Conservation (phyloP, 1,139 yeast genomes). For the Diutina rugosa region DNA sequence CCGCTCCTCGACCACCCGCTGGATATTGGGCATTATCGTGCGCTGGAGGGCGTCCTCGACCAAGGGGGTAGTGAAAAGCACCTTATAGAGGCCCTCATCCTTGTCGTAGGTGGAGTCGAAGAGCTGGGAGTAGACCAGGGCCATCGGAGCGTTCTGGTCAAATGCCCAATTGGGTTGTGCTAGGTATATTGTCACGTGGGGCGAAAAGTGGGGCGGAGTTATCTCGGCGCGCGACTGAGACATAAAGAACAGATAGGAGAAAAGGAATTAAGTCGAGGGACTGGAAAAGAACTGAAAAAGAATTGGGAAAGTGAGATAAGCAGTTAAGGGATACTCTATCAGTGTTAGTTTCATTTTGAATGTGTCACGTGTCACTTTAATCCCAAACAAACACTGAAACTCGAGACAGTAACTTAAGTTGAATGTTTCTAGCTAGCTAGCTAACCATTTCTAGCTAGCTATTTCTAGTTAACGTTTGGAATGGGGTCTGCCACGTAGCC, state of each 20-base stretch:
- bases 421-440: too few relatives aligned
- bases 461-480: too few relatives aligned
- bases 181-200: neutral
- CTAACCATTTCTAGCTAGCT: neutral
- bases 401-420: too few relatives aligned
- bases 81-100: slow-evolving; percentile 12
- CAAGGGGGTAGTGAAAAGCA: slow-evolving; percentile 16
- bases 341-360: too few relatives aligned
- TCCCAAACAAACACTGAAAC: too few relatives aligned
- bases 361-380: too few relatives aligned
- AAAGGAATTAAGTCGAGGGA: neutral
- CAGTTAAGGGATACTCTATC: too few relatives aligned
- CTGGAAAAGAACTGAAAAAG: neutral
- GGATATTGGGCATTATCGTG: slow-evolving; percentile 13
- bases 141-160: slow-evolving; percentile 4
- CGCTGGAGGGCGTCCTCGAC: slow-evolving; percentile 14
- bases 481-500: neutral
- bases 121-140: slow-evolving; percentile 13
- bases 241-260: neutral
- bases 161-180: neutral
- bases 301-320: too few relatives aligned
- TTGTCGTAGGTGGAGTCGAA: slow-evolving; percentile 11
- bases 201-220: neutral
- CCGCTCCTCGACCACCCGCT: slow-evolving; percentile 4
- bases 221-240: neutral